Evolutionary conservation across 192 early-diverging fungal species (phyloP), one percentile per base, ranked within the genome.

Genomic region (Thamnidium elegans): DNA sequence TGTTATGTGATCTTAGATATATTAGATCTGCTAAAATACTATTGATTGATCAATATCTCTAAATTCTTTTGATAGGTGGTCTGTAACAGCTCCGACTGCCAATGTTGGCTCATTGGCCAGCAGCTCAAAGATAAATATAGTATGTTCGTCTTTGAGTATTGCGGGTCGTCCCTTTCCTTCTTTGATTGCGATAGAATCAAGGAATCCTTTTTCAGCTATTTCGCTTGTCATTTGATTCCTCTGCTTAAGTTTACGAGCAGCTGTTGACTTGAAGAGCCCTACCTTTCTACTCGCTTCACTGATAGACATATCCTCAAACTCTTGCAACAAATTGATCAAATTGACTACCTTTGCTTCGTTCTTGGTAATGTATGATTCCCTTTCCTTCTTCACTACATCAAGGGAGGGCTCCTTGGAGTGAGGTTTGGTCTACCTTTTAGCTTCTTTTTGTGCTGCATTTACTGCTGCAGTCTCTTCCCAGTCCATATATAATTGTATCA

Each of bases 271-370:
- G 34, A 7, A 36, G 34, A 7, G 34, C 34, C 34, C 34, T 45
- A 60, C 44, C 42, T 60, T 47, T 45, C 42, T 45, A 60, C 39
- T 44, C 20, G 42, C 58, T 60, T 60, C 58, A 45, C 58, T 60
- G 42, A 60, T 60, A 60, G 58, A 60, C 58, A 60, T 60, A 58
- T 58, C 17, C 56, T 60, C 42, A 60, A 60, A 60, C 11, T 45
- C 58, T 60, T 60, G 44, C 56, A 58, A 44, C 43, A 44, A 45
- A 58, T 58, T 58, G 42, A 45, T 44, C 39, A 44, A 44, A 44
- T 58, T 58, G 39, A 58, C 56, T 44, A 58, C 42, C n/a, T 58
- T 58, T 58, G 58, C 23, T 45, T 60, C 58, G 58, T 60, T 46
- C 42, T 60, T 60, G 39, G 43, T 60, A 10, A 60, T 60, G 17